Conservation (phyloP, 345 rosid genomes). For the Linum usitatissimum region DNA sequence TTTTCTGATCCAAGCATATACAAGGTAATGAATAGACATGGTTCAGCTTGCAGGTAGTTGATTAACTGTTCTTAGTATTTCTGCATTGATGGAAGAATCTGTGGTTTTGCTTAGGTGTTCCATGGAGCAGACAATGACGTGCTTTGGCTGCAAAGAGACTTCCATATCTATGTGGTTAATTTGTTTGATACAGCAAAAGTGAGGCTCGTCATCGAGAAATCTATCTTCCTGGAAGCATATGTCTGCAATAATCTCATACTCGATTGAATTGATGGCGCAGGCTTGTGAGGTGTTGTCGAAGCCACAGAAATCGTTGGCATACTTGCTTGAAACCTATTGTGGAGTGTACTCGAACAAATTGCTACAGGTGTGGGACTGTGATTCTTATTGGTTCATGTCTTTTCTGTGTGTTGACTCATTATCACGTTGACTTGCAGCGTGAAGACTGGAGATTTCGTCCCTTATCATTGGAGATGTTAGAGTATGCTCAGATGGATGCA, state of each 20-base stretch:
- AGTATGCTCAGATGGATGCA: slow-evolving; percentile 74
- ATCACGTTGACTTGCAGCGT: slow-evolving; percentile 38
- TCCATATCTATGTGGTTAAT: slow-evolving; percentile 82
- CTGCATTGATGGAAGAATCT: slow-evolving; percentile 1
- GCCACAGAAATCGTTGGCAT: slow-evolving; percentile 81
- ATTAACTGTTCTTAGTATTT: background rate
- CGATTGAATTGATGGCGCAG: slow-evolving; percentile 30
- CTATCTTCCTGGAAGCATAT: background rate
- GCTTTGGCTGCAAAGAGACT: slow-evolving; percentile 93
- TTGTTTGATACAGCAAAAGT: slow-evolving; percentile 96
- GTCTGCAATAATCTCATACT: background rate
- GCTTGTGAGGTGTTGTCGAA: slow-evolving; percentile 79
- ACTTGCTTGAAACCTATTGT: slow-evolving; percentile 75
- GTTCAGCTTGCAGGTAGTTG: background rate
- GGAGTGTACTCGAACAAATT: slow-evolving; percentile 67
- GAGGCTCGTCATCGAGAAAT: slow-evolving; percentile 1
- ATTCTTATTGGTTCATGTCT: background rate
- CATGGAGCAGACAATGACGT: slow-evolving; percentile 95
- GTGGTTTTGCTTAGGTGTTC: slow-evolving; percentile 50
- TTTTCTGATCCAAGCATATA: slow-evolving; percentile 67
- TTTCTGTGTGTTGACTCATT: slow-evolving; percentile 2
- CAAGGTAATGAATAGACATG: slow-evolving; percentile 38
- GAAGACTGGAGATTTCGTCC: slow-evolving; percentile 99
- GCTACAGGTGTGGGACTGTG: slow-evolving; percentile 50
- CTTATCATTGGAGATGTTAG: slow-evolving; percentile 59